Percentiles rank a stretch among this genome's conserved stretches.
phyloP scores from a whole-genome alignment of 495 filamentous ascomycete species.

The Xylaria bambusicola region DNA sequence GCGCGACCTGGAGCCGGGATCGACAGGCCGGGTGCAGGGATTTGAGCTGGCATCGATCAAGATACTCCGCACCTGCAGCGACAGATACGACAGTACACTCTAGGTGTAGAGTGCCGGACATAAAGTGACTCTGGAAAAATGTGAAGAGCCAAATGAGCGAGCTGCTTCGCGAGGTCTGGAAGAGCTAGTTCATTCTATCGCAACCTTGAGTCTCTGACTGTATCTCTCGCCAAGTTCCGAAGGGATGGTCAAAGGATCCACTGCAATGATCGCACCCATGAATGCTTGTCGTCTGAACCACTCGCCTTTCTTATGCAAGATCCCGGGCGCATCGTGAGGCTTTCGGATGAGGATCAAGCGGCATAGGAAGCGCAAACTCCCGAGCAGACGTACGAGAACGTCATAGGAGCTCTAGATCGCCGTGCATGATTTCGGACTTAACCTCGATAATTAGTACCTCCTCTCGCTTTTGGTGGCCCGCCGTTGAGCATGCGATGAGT shows the following conservation, averaged over 20 bases:
- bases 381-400: constrained; percentile 6
- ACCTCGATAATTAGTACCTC: not conserved
- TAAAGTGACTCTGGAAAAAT: constrained; percentile 29
- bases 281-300: constrained; percentile 15
- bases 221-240: constrained; percentile 25
- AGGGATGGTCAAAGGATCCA: constrained; percentile 30
- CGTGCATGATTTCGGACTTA: constrained; percentile 6
- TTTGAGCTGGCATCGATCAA: constrained; percentile 22
- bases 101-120: constrained; percentile 14
- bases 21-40: constrained; percentile 29
- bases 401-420: not conserved
- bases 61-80: constrained; percentile 17
- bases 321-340: constrained; percentile 19
- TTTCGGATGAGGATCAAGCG: constrained; percentile 15
- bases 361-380: constrained; percentile 14
- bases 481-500: not conserved
- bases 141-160: constrained; percentile 20
- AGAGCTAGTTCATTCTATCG: constrained; percentile 21
- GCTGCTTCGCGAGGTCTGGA: constrained; percentile 9
- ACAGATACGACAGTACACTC: constrained; percentile 3
- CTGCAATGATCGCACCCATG: constrained; percentile 18
- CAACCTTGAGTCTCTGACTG: constrained; percentile 22
- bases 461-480: not conserved
- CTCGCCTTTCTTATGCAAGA: constrained; percentile 13
- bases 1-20: constrained; percentile 31